These are phyloP conservation scores for Fusarium begoniae DNA, from an alignment of 2,329 filamentous ascomycete species.

Conservation along the genomic window DNA sequence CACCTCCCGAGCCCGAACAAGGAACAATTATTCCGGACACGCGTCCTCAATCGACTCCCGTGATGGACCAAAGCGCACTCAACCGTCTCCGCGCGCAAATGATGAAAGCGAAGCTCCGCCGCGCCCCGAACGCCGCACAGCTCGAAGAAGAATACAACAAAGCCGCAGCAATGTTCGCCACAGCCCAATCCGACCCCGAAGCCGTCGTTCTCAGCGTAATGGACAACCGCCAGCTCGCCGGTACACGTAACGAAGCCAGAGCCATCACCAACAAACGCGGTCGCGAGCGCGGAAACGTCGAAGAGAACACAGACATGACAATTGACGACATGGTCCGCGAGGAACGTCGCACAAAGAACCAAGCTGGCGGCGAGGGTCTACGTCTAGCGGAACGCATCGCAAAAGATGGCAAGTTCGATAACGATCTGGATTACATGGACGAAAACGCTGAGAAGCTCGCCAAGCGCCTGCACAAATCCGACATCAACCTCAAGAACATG, in stretches of 20 bases:
- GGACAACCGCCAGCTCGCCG: constrained; percentile 89
- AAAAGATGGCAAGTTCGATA: constrained; percentile 89
- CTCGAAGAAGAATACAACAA: constrained; percentile 87
- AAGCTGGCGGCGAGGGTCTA: constrained; percentile 80
- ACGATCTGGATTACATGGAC: constrained; percentile 96
- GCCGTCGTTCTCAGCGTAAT: constrained; percentile 82
- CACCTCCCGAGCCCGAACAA: constrained; percentile 55
- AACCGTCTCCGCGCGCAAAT: constrained; percentile 93
- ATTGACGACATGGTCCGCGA: constrained; percentile 98
- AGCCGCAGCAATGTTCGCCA: constrained; percentile 69
- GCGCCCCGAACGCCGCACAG: constrained; percentile 76
- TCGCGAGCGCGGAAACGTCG: constrained; percentile 82
- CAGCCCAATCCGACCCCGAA: constrained; percentile 67
- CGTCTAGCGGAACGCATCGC: constrained; percentile 92
- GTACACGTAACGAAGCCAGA: constrained; percentile 76
- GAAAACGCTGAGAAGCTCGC: constrained; percentile 94
- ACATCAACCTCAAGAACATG: constrained; percentile 85
- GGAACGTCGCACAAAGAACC: constrained; percentile 84
- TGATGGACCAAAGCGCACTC: constrained; percentile 79
- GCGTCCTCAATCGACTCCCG: constrained; percentile 50
- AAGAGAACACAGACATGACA: constrained; percentile 94
- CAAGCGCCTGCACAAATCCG: constrained; percentile 85
- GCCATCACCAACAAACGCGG: constrained; percentile 82
- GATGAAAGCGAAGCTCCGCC: constrained; percentile 92
- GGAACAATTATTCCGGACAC: constrained; percentile 62